Conservation (phyloP, 2,329 filamentous ascomycete genomes). For the Aspergillus puulaauensis region DNA sequence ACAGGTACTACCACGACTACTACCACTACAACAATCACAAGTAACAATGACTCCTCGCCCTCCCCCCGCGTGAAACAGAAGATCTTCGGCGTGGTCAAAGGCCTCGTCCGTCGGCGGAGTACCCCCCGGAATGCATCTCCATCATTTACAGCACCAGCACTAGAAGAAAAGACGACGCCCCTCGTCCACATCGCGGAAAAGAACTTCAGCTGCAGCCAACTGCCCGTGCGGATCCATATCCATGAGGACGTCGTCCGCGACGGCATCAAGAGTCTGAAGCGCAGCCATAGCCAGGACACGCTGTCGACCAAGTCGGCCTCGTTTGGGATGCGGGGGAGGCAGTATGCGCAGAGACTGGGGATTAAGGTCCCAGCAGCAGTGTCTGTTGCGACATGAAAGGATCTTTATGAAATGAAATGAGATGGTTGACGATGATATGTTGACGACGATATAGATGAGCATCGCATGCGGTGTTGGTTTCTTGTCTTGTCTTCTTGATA, state of each 20-base stretch:
- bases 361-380: not conserved
- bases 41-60: too few species aligned
- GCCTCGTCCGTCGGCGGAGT: not conserved
- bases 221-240: not conserved
- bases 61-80: not conserved
- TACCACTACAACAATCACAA: not conserved
- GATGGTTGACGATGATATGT: not conserved
- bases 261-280: not conserved
- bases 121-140: not conserved
- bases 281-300: not conserved
- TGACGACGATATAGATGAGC: not conserved
- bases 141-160: not conserved
- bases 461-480: not conserved
- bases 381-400: not conserved
- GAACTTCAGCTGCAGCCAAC: not conserved
- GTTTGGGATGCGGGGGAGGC: not conserved
- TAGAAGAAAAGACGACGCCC: not conserved
- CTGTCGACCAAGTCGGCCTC: not conserved
- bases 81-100: not conserved
- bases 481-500: not conserved
- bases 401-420: not conserved
- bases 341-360: constrained; percentile 1
- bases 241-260: not conserved
- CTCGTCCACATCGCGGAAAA: not conserved
- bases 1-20: not conserved